A percentile compares a stretch with the other conserved stretches of the same genome.
These are phyloP conservation scores for Pseudogymnoascus verrucosus DNA, from an alignment of 2,329 filamentous ascomycete species.

Conservation along the genomic window DNA sequence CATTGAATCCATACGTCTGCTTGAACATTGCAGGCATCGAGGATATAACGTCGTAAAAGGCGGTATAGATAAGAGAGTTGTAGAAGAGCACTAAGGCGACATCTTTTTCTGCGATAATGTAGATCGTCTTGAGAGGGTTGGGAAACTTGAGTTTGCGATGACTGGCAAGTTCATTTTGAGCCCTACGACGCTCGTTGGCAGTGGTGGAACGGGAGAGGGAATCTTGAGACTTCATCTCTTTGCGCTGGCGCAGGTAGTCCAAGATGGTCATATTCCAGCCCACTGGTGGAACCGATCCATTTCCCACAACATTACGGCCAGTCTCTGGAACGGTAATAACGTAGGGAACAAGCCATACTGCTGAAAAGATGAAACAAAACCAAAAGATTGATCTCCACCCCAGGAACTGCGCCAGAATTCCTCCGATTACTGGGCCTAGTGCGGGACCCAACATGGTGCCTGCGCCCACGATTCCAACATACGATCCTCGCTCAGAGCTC, in stretches of 20 bases:
- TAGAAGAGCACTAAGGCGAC: constrained; percentile 46
- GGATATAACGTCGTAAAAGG: constrained; percentile 45
- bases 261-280: constrained; percentile 50
- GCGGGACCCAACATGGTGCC: constrained; percentile 42
- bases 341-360: constrained; percentile 10
- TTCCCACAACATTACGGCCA: constrained; percentile 30
- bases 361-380: constrained; percentile 34
- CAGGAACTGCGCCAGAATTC: constrained; percentile 35
- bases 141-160: constrained; percentile 42
- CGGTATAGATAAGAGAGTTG: constrained; percentile 46
- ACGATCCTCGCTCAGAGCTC: constrained; percentile 61
- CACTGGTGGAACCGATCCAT: constrained; percentile 46
- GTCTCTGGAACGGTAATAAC: constrained; percentile 15
- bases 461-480: constrained; percentile 54
- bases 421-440: constrained; percentile 37
- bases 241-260: constrained; percentile 32
- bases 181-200: constrained; percentile 27
- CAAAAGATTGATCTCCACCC: constrained; percentile 41
- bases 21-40: constrained; percentile 44
- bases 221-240: constrained; percentile 19
- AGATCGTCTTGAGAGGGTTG: constrained; percentile 48
- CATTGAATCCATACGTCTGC: constrained; percentile 36
- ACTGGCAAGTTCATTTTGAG: constrained; percentile 29
- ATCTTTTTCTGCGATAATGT: constrained; percentile 49
- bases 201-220: constrained; percentile 22